These are phyloP conservation scores for Rhynchosporium graminicola DNA, from an alignment of 2,329 filamentous ascomycete species.

Conservation along the genomic window DNA sequence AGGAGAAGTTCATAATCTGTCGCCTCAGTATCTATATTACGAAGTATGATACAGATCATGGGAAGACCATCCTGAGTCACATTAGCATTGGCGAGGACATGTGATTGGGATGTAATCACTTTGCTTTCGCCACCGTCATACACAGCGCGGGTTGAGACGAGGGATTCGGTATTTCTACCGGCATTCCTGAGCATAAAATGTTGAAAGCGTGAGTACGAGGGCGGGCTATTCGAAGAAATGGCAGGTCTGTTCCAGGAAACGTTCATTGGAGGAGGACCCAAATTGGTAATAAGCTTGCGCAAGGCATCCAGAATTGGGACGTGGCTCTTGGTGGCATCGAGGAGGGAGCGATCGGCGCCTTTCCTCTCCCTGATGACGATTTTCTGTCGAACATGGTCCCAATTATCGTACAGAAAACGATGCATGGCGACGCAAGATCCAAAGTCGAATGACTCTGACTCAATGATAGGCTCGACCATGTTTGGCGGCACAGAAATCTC, in stretches of 20 bases:
- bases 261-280: constrained; percentile 67
- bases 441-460: constrained; percentile 62
- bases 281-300: constrained; percentile 62
- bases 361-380: constrained; percentile 60
- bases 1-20: constrained; percentile 67
- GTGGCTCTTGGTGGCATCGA: constrained; percentile 52
- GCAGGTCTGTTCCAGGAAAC: constrained; percentile 70
- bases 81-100: constrained; percentile 16
- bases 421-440: constrained; percentile 70
- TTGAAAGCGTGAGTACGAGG: constrained; percentile 67
- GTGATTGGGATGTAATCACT: constrained; percentile 40
- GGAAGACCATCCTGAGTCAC: constrained; percentile 60
- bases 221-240: constrained; percentile 63
- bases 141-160: constrained; percentile 63
- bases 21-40: constrained; percentile 65
- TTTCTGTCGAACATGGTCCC: constrained; percentile 68
- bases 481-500: constrained; percentile 64
- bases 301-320: constrained; percentile 62
- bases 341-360: constrained; percentile 56
- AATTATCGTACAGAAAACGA: constrained; percentile 70
- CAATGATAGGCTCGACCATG: constrained; percentile 46
- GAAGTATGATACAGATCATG: constrained; percentile 68
- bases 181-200: constrained; percentile 73
- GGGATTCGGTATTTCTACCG: constrained; percentile 64
- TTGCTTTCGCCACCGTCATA: constrained; percentile 73